Base-by-base conservation (phyloP, 495 filamentous ascomycete species). In the Patellaria atrata region DNA sequence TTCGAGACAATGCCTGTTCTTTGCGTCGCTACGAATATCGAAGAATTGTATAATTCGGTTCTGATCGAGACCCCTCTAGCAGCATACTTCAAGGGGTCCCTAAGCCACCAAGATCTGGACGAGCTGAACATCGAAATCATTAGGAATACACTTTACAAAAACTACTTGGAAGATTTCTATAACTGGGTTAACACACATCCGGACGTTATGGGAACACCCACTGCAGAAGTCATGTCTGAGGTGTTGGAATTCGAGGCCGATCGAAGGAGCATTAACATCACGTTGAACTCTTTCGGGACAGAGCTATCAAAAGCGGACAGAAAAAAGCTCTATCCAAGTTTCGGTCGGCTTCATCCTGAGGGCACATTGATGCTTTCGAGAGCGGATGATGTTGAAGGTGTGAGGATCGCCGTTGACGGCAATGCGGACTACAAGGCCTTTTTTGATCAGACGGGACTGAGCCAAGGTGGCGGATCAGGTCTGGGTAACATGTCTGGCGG, bases 91-190 rank as follows among this genome's bases (percentile, higher is more conserved):
- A 96, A 96, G 61, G 77, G 80, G 40, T 89, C 79, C 43, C 65
- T 99, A 23, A 86, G 77, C 56, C 84, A 92, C 54, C 83, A 92
- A 54, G 89, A 99, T 53, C 68, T 99, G 39, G 89, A 99, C 60
- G 91, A 96, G 67, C 64, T 96, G 54, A 99, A 99, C 62, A 99
- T 99, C 51, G 89, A 99, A 63, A 99, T 99, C 52, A 76, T 99
- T 29, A 78, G 91, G 32, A 96, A 99, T 59, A 99, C 91, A 8
- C 67, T 99, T 27, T 99, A 94, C 69, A 96, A 96, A 71, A 94
- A 92, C 63, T 99, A 99, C 58, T 68, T 99, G 16, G 89, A 99
- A 55, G 89, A 96, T 54, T 99, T 97, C 59, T 73, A 94, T 62
- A 64, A 78, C 18, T 96, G 91, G 50, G 76, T 94, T 55, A 87